Percentiles rank a stretch among this genome's conserved stretches.
Evolutionary conservation across 352 stramenopile genomes (phyloP).

Genomic region (Pythium oligandrum): DNA sequence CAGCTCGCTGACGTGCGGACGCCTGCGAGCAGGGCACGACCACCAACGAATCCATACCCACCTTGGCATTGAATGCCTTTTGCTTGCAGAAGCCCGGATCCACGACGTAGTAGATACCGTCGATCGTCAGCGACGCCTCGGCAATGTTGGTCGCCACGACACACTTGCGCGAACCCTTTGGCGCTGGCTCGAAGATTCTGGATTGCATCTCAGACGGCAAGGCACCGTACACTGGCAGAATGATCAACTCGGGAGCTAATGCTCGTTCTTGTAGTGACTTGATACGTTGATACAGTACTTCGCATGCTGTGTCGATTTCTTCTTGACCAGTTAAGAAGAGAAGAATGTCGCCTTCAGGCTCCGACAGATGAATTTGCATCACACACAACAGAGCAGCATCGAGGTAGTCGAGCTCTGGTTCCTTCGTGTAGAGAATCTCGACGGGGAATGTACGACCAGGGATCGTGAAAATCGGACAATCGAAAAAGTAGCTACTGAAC

Average conservation of each 20-base stretch:
- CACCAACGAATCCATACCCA: slow-evolving; percentile 99
- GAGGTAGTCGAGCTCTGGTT: slow-evolving; percentile 98
- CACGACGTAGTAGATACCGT: slow-evolving; percentile 95
- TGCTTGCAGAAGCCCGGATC: slow-evolving; percentile 97
- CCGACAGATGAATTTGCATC: slow-evolving; percentile 99
- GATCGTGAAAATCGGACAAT: slow-evolving; percentile 99
- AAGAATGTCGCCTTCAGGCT: slow-evolving; percentile 98
- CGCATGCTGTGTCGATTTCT: slow-evolving; percentile 98
- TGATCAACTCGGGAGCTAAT: slow-evolving; percentile 96
- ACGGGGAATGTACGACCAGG: slow-evolving; percentile 97
- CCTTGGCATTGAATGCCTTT: slow-evolving; percentile 98
- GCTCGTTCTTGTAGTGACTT: slow-evolving; percentile 92
- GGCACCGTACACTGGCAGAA: slow-evolving; percentile 97
- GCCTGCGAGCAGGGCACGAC: slow-evolving; percentile 98
- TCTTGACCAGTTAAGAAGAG: slow-evolving; percentile 99
- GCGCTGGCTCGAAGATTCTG: slow-evolving; percentile 97
- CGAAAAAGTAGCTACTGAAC: slow-evolving; percentile 97
- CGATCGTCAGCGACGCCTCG: slow-evolving; percentile 99
- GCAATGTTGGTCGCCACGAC: slow-evolving; percentile 99
- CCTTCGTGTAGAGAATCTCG: slow-evolving; percentile 98
- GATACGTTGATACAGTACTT: slow-evolving; percentile 97
- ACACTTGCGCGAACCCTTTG: slow-evolving; percentile 94
- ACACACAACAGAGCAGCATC: slow-evolving; percentile 97
- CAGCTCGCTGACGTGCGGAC: slow-evolving; percentile 95
- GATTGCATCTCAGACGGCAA: slow-evolving; percentile 99